Conservation (phyloP, 352 stramenopile genomes). For the Vaucheria bursata region DNA sequence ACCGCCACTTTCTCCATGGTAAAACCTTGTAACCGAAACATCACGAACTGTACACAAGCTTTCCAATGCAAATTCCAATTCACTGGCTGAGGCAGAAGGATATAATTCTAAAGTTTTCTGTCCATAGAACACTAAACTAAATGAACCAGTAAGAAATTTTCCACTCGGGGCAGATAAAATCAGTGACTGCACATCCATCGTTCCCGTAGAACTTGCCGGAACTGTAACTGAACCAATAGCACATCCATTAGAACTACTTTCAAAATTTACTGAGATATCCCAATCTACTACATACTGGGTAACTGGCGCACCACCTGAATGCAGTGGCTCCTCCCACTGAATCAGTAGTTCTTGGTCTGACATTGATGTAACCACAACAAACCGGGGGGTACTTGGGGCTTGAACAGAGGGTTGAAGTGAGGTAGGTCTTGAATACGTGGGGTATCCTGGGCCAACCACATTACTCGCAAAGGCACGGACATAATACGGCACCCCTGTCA, state of each 20-base stretch:
- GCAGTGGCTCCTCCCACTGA: conserved; percentile 53
- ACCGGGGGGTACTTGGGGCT: conserved; percentile 49
- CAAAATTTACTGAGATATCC: conserved; percentile 56
- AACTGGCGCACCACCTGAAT: conserved; percentile 44
- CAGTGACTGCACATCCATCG: conserved; percentile 65
- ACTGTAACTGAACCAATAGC: conserved; percentile 51
- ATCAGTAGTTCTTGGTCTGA: conserved; percentile 57
- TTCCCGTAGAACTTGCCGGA: conserved; percentile 42
- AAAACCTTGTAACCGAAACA: conserved; percentile 41
- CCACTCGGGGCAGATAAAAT: conserved; percentile 62
- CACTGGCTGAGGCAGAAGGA: conserved; percentile 57
- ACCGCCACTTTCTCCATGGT: conserved; percentile 45
- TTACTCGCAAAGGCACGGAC: conserved; percentile 55
- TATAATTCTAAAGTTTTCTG: conserved; percentile 63
- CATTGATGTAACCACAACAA: conserved; percentile 52
- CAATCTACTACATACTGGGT: conserved; percentile 73
- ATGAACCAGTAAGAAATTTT: conserved; percentile 66
- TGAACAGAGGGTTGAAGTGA: conserved; percentile 52
- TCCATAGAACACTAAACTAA: conserved; percentile 71
- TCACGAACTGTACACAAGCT: conserved; percentile 51
- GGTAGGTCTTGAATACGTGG: conserved; percentile 51
- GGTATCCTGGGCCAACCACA: conserved; percentile 52
- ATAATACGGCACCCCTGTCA: conserved; percentile 52
- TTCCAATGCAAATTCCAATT: conserved; percentile 55
- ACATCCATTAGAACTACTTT: conserved; percentile 47